Conservation (phyloP, 164 flowering plant species). For the Annona squamosa region DNA sequence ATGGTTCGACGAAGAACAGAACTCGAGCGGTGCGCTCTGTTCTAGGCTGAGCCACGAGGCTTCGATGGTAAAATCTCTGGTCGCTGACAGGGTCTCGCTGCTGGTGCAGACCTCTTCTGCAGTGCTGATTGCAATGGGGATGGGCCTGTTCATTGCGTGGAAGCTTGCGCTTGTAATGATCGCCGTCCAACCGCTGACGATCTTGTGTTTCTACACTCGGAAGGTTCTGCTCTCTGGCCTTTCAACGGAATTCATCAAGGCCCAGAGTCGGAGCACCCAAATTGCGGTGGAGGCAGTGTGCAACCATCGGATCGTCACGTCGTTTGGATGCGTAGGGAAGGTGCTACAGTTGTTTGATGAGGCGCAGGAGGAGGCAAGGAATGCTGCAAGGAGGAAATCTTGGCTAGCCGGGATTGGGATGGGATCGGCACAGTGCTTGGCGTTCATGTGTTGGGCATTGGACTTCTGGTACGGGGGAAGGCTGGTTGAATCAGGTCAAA, state of each 20-base stretch:
- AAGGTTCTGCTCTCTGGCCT: slow-evolving; percentile 63
- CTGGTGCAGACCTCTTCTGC: slow-evolving; percentile 70
- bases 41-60: slow-evolving; percentile 75
- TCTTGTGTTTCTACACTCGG: slow-evolving; percentile 68
- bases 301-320: slow-evolving; percentile 74
- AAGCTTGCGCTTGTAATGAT: slow-evolving; percentile 85
- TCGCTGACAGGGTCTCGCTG: slow-evolving; percentile 68
- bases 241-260: slow-evolving; percentile 45
- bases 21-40: slow-evolving; percentile 68
- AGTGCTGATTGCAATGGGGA: slow-evolving; percentile 58
- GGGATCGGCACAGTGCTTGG: slow-evolving; percentile 80
- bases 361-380: slow-evolving; percentile 70
- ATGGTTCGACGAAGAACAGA: slow-evolving; percentile 82
- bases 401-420: slow-evolving; percentile 85
- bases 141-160: slow-evolving; percentile 82
- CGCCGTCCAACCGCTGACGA: slow-evolving; percentile 79
- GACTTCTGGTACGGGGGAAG: slow-evolving; percentile 93
- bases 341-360: slow-evolving; percentile 60
- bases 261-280: slow-evolving; percentile 76
- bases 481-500: slow-evolving; percentile 50
- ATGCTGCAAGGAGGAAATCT: slow-evolving; percentile 57
- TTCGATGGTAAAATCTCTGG: slow-evolving; percentile 69
- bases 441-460: slow-evolving; percentile 85
- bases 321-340: slow-evolving; percentile 63
- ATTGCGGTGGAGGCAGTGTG: slow-evolving; percentile 77